Evolutionary conservation across 2,329 filamentous ascomycete genomes (phyloP).

Genomic region (Penicillium sp.): DNA sequence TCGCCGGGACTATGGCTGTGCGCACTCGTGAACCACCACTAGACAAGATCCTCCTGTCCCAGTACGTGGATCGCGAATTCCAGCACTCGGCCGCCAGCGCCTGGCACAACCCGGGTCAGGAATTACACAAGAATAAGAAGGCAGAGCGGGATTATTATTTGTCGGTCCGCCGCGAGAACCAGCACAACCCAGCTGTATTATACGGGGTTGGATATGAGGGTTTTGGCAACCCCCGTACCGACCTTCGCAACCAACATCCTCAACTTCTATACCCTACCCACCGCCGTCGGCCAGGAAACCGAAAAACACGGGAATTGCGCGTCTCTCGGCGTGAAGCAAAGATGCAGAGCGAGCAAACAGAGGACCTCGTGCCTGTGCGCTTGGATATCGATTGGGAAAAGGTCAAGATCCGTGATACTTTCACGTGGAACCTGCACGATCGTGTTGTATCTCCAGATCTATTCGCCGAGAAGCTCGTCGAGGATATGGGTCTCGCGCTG

Average conservation of each 20-base stretch:
- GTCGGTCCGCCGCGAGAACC: conserved; percentile 60
- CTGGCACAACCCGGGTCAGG: conserved; percentile 55
- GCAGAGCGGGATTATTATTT: conserved; percentile 71
- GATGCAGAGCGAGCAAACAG: conserved; percentile 83
- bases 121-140: conserved; percentile 63
- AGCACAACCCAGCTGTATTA: conserved; percentile 58
- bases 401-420: conserved; percentile 92
- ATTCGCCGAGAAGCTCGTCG: conserved; percentile 85
- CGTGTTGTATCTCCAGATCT: conserved; percentile 75
- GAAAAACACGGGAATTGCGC: conserved; percentile 71
- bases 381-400: conserved; percentile 95
- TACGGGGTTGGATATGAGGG: conserved; percentile 78
- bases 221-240: conserved; percentile 84
- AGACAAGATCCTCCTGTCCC: conserved; percentile 58
- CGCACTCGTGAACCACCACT: conserved; percentile 45
- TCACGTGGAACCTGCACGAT: conserved; percentile 98
- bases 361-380: conserved; percentile 87
- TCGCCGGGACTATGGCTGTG: conserved; percentile 29
- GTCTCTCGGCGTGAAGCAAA: conserved; percentile 77
- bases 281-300: conserved; percentile 74
- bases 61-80: conserved; percentile 67
- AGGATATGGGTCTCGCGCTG: conserved; percentile 77
- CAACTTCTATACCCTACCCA: conserved; percentile 77
- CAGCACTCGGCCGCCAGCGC: conserved; percentile 57
- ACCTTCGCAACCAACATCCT: conserved; percentile 63